Percentiles rank a stretch among this genome's conserved stretches.
Conservation (phyloP, 1,284 basidiomycete genomes). For the Pterula multifida region DNA sequence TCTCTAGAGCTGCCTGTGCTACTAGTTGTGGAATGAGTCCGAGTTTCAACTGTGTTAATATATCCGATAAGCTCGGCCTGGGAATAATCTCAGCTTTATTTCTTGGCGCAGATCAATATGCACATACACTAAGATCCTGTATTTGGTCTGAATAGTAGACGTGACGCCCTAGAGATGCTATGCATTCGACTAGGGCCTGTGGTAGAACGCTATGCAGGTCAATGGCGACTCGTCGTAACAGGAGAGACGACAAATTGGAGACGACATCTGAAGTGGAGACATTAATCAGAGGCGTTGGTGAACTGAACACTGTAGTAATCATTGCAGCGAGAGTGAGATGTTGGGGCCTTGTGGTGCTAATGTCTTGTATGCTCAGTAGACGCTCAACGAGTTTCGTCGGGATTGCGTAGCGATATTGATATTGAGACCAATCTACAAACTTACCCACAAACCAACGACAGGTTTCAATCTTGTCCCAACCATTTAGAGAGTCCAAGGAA, state of each 20-base stretch:
- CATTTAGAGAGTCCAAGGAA: conserved; percentile 47
- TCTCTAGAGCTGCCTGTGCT: conserved; percentile 25
- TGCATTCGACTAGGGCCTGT: conserved; percentile 64
- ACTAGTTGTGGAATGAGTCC: conserved; percentile 37
- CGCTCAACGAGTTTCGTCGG: conserved; percentile 80
- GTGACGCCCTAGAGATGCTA: conserved; percentile 78
- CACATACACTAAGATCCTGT: conserved; percentile 69
- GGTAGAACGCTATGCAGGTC: conserved; percentile 61
- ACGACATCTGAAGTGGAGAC: conserved; percentile 86
- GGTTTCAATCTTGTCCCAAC: conserved; percentile 67
- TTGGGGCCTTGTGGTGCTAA: conserved; percentile 34
- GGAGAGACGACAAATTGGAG: conserved; percentile 62
- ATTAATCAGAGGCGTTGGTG: conserved; percentile 76
- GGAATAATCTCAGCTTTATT: neutral
- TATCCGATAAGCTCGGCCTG: conserved; percentile 72
- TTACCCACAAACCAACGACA: conserved; percentile 77
- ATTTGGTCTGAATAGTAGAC: conserved; percentile 96
- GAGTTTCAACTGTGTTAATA: conserved; percentile 60
- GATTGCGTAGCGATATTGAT: conserved; percentile 87
- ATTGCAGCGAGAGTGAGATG: conserved; percentile 70
- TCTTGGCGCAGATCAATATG: conserved; percentile 1
- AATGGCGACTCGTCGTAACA: conserved; percentile 60
- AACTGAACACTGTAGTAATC: conserved; percentile 77
- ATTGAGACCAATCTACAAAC: conserved; percentile 75
- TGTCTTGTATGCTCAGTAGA: conserved; percentile 60